Evolutionary conservation across 139 green algal species (phyloP).

Genomic region (Chlamydomonas sp.): DNA sequence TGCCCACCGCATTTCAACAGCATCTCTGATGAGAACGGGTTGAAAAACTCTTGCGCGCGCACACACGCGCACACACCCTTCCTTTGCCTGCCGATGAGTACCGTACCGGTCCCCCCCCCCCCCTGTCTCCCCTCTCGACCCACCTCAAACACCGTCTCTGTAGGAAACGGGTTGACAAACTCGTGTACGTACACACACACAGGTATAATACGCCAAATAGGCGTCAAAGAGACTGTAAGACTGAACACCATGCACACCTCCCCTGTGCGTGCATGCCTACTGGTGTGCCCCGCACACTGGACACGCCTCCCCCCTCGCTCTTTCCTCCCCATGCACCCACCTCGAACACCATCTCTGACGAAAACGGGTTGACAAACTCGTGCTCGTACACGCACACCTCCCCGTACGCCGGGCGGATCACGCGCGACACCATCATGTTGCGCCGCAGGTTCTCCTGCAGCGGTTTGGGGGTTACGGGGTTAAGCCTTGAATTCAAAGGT

Average conservation of each 20-base stretch:
- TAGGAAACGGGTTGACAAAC: conserved; percentile 31
- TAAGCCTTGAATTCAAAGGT: too few species aligned
- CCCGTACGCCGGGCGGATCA: conserved; percentile 28
- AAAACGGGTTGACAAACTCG: conserved; percentile 37
- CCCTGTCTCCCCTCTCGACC: not conserved
- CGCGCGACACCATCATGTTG: conserved; percentile 29
- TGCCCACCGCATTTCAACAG: too few species aligned
- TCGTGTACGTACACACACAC: conserved; percentile 35
- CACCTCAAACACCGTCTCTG: conserved; percentile 38
- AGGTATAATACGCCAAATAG: too few species aligned
- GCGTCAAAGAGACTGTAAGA: too few species aligned
- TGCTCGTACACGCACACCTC: conserved; percentile 45
- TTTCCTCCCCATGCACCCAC: conserved; percentile 10
- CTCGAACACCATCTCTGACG: conserved; percentile 35
- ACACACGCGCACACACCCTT: too few species aligned
- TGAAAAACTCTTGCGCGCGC: conserved; percentile 34
- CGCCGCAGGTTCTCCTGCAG: conserved; percentile 32
- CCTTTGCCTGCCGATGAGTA: too few species aligned
- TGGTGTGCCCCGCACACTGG: too few species aligned
- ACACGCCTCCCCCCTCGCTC: not conserved
- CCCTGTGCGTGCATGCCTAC: too few species aligned
- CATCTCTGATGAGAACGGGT: conserved; percentile 30
- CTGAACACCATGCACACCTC: too few species aligned
- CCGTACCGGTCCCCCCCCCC: not conserved
- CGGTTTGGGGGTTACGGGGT: too few species aligned